Base-by-base conservation (phyloP, 2,329 filamentous ascomycete genomes). In the Tolypocladium album region DNA sequence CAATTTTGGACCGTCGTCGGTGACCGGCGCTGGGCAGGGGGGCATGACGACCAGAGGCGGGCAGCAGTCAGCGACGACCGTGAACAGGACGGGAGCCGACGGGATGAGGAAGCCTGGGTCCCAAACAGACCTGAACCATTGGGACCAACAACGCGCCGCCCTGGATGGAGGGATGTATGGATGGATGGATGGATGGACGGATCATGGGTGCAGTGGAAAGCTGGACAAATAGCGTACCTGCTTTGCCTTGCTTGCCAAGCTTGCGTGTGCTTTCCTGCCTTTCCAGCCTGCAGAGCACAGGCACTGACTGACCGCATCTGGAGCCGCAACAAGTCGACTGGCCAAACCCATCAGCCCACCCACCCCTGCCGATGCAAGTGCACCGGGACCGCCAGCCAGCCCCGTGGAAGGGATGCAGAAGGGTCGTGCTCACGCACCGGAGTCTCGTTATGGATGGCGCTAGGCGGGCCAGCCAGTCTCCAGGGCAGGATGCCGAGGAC, bases 321-420 rank as follows among this genome's bases (percentile, higher is more conserved):
- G 31, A 58, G 56, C 56, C 43, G 56, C 43, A 58, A 36, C 24
- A 38, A 34, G 11, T 27, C 27, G 38, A 42, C 22, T 15, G 43
- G 22, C 45, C 22, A 50, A 52, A 42, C 36, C 31, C 47, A 55
- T 36, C 57, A 58, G 43, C 31, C 42, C 55, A 61, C 43, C 63
- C 63, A 63, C 63, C 66, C 66, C 64, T 70, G 66, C 64, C 62
- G 61, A 64, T 68, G 64, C 58, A 63, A 63, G 67, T 65, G 60
- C 43, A 47, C 11, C 43, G 22, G 43, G 43, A 50, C 58, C 61
- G 56, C 47, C 47, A 55, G 40, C 58, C 47, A 50, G 40, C 58
- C 53, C 50, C 50, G 56, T 47, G 61, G 69, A 71, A 69, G 67
- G 64, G 70, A 69, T 67, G 66, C 65, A 68, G 68, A 69, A 71